Evolutionary conservation across 495 filamentous ascomycete species (phyloP).

Genomic region (Neohortaea acidophila): DNA sequence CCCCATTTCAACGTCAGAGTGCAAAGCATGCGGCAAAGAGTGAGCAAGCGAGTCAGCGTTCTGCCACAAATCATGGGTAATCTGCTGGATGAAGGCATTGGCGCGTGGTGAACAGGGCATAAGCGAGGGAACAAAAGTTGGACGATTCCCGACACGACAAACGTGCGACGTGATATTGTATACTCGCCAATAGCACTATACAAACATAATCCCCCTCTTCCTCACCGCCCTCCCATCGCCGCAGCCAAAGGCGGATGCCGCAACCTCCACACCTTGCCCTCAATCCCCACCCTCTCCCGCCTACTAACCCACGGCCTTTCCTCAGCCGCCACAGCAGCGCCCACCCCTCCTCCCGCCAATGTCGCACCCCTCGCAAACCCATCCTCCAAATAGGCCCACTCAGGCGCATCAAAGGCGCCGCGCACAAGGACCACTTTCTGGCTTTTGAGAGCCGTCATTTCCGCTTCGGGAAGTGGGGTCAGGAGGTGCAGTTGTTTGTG

Average conservation of each 20-base stretch:
- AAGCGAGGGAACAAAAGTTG: too few species aligned
- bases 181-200: too few species aligned
- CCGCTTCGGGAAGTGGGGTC: constrained; percentile 30
- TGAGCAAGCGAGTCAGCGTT: too few species aligned
- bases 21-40: too few species aligned
- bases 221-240: constrained; percentile 1
- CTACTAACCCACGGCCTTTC: constrained; percentile 14
- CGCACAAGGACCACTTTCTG: constrained; percentile 33
- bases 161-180: too few species aligned
- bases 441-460: constrained; percentile 4
- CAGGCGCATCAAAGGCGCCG: constrained; percentile 42
- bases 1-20: too few species aligned
- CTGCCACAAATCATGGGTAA: too few species aligned
- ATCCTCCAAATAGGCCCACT: constrained; percentile 43
- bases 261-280: constrained; percentile 16
- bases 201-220: not conserved
- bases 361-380: constrained; percentile 13
- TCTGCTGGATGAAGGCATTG: too few species aligned
- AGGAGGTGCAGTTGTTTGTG: constrained; percentile 36
- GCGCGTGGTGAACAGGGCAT: too few species aligned
- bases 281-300: constrained; percentile 8
- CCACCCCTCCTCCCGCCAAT: not conserved
- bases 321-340: too few species aligned
- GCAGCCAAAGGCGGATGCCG: constrained; percentile 16
- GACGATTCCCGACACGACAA: too few species aligned